Percentiles rank a stretch among this genome's conserved stretches.
Conservation (phyloP, 768 basidiomycete species). For the Mycena alexandri region DNA sequence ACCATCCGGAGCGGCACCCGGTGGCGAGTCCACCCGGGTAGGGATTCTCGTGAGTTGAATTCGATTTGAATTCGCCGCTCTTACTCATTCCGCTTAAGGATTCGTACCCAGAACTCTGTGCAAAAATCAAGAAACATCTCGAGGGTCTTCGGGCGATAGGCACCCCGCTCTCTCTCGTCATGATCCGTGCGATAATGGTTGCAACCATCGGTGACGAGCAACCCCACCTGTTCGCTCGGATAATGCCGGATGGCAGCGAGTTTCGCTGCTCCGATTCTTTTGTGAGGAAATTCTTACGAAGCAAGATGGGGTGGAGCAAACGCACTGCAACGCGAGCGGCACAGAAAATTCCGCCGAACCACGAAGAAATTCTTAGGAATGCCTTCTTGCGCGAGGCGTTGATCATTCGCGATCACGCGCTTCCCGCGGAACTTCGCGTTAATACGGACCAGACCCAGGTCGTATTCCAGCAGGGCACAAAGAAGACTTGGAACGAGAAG, state of each 20-base stretch:
- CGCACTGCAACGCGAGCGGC: slow-evolving; percentile 48
- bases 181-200: slow-evolving; percentile 47
- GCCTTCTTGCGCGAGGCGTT: slow-evolving; percentile 42
- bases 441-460: slow-evolving; percentile 55
- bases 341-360: slow-evolving; percentile 50
- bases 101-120: slow-evolving; percentile 1
- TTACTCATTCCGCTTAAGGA: no score
- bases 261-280: slow-evolving; percentile 46
- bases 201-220: slow-evolving; percentile 39
- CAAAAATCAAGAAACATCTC: slow-evolving; percentile 34
- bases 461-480: slow-evolving; percentile 40
- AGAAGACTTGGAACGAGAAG: slow-evolving; percentile 45
- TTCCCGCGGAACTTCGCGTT: slow-evolving; percentile 45
- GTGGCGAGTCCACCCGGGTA: no score
- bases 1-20: no score
- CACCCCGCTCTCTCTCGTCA: slow-evolving; percentile 41
- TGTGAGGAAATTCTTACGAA: slow-evolving; percentile 28
- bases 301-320: slow-evolving; percentile 41
- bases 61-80: no score
- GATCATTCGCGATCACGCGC: slow-evolving; percentile 42
- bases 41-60: no score
- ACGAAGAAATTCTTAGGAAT: slow-evolving; percentile 35
- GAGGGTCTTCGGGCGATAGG: slow-evolving; percentile 38
- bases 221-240: slow-evolving; percentile 45
- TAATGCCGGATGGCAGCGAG: slow-evolving; percentile 40